Evolutionary conservation across 768 basidiomycete species (phyloP).

Genomic region (Xerocomellus amylosporus): DNA sequence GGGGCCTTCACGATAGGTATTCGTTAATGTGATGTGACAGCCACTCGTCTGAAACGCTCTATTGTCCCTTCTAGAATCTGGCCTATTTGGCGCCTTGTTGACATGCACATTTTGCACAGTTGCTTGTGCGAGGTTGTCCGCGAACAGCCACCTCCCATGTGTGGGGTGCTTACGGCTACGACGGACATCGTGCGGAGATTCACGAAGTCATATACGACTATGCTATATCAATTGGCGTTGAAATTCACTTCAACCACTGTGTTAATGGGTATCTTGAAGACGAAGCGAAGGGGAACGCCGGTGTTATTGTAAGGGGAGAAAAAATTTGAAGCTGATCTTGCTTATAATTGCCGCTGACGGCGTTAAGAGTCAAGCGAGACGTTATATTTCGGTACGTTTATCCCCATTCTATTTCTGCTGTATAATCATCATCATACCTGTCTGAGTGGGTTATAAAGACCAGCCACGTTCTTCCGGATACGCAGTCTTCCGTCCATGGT

Average conservation of each 20-base stretch:
- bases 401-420: background rate
- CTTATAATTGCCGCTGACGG: too few species aligned
- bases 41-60: conserved; percentile 11
- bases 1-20: conserved; percentile 21
- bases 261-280: conserved; percentile 18
- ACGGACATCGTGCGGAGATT: conserved; percentile 30
- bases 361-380: too few species aligned
- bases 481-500: too few species aligned
- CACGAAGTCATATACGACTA: conserved; percentile 17
- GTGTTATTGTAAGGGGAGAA: conserved; percentile 12
- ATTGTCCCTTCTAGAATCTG: conserved; percentile 23
- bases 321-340: too few species aligned
- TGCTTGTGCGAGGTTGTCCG: conserved; percentile 19
- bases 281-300: background rate
- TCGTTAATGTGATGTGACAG: conserved; percentile 13
- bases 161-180: conserved; percentile 21
- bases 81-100: conserved; percentile 16
- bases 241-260: conserved; percentile 13
- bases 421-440: background rate
- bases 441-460: conserved; percentile 11
- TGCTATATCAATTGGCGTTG: conserved; percentile 19
- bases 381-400: conserved; percentile 15
- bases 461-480: conserved; percentile 11
- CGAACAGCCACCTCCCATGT: conserved; percentile 1
- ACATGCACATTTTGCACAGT: conserved; percentile 17